These are phyloP conservation scores for Emericellopsis atlantica DNA, from an alignment of 2,329 filamentous ascomycete genomes.

Conservation along the genomic window DNA sequence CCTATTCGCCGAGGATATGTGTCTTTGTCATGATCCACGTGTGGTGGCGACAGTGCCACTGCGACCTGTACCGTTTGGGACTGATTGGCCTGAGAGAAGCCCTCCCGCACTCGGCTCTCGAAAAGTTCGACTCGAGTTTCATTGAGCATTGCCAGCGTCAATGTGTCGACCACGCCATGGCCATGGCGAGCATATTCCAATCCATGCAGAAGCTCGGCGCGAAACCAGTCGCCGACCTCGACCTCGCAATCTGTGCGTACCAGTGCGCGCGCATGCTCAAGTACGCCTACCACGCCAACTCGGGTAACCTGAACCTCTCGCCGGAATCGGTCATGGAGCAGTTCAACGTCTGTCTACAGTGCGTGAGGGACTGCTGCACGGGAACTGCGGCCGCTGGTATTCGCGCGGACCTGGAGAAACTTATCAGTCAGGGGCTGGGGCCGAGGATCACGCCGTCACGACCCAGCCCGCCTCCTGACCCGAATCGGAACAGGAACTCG, in stretches of 20 bases:
- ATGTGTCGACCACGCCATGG: slow-evolving; percentile 39
- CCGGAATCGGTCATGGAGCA: slow-evolving; percentile 34
- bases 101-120: slow-evolving; percentile 28
- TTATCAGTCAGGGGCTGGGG: slow-evolving; percentile 31
- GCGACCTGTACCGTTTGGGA: slow-evolving; percentile 41
- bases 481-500: slow-evolving; percentile 1
- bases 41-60: slow-evolving; percentile 46
- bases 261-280: slow-evolving; percentile 41
- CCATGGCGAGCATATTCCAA: slow-evolving; percentile 43
- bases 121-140: slow-evolving; percentile 33
- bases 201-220: slow-evolving; percentile 36
- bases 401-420: slow-evolving; percentile 34
- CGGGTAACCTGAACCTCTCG: slow-evolving; percentile 27
- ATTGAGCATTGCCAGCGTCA: slow-evolving; percentile 34
- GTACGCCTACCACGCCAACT: slow-evolving; percentile 33
- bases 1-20: slow-evolving; percentile 43
- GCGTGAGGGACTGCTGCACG: slow-evolving; percentile 36
- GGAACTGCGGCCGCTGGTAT: slow-evolving; percentile 36
- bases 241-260: slow-evolving; percentile 41
- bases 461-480: slow-evolving; percentile 3
- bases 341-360: slow-evolving; percentile 34
- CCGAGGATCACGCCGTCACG: slow-evolving; percentile 9
- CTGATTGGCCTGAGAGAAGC: slow-evolving; percentile 38
- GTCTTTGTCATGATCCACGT: slow-evolving; percentile 49
- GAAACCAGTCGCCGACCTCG: slow-evolving; percentile 39